These are phyloP conservation scores for Diaporthe nobilis DNA, from an alignment of 2,329 filamentous ascomycete species.

Conservation along the genomic window DNA sequence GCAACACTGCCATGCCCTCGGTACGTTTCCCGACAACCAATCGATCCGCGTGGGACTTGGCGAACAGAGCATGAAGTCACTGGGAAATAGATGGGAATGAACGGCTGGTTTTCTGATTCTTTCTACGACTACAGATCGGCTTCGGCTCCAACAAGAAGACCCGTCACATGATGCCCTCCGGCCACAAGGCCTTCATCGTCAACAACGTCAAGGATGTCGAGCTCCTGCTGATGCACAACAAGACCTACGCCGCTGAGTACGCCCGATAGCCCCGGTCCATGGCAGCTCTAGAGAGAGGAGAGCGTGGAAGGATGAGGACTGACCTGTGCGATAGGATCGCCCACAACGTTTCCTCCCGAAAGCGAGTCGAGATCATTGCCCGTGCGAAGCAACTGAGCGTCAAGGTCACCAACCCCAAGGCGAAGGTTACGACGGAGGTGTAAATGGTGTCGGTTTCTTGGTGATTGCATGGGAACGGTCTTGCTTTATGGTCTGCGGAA, in stretches of 20 bases:
- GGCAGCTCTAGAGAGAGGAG: background rate
- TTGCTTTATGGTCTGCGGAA: constrained; percentile 45
- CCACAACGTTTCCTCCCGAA: constrained; percentile 97
- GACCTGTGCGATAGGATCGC: constrained; percentile 78
- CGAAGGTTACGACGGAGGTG: constrained; percentile 96
- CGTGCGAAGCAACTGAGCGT: constrained; percentile 98
- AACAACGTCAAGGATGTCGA: constrained; percentile 97
- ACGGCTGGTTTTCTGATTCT: constrained; percentile 32
- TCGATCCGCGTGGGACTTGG: background rate
- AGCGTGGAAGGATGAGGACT: background rate
- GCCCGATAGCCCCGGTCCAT: constrained; percentile 54
- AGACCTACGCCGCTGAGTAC: constrained; percentile 98
- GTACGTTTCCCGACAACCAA: constrained; percentile 72
- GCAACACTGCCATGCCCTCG: constrained; percentile 96
- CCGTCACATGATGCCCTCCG: constrained; percentile 97
- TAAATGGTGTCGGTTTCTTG: constrained; percentile 59
- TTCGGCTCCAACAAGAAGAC: constrained; percentile 99
- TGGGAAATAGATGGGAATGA: background rate
- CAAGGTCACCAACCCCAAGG: constrained; percentile 99
- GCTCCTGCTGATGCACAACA: constrained; percentile 99
- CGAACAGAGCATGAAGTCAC: background rate
- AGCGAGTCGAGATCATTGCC: constrained; percentile 97
- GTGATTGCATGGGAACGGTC: constrained; percentile 45
- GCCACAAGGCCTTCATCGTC: constrained; percentile 99
- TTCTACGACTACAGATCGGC: constrained; percentile 78